Conservation (phyloP, 192 early-diverging fungal species). For the Physocladia obscura region DNA sequence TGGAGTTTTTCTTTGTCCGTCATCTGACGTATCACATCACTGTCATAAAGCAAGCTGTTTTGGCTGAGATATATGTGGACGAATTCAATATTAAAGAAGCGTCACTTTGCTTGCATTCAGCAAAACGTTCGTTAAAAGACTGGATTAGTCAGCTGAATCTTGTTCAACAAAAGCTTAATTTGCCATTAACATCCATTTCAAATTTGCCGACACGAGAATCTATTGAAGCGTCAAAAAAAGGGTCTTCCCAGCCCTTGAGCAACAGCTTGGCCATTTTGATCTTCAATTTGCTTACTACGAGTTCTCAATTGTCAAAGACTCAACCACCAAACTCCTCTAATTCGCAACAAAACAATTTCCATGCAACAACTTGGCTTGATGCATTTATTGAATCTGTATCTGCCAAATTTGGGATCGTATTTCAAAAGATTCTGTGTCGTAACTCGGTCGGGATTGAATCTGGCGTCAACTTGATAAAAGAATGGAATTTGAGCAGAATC, state of each 20-base stretch:
- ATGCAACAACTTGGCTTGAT: not conserved
- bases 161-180: not conserved
- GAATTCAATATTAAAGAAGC: slow-evolving; percentile 15
- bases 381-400: not conserved
- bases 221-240: no score
- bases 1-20: not conserved
- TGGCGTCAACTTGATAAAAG: no score
- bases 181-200: not conserved
- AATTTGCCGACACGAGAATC: no score
- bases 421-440: not conserved
- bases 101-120: not conserved
- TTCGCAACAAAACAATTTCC: no score
- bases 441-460: no score
- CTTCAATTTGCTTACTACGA: no score
- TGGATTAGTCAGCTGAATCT: slow-evolving; percentile 1
- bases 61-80: not conserved
- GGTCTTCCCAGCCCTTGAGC: no score
- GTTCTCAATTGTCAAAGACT: no score
- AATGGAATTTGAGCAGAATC: no score
- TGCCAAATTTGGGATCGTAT: slow-evolving; percentile 4
- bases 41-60: not conserved
- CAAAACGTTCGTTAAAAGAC: not conserved
- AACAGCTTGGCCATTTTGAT: no score
- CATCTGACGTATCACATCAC: not conserved
- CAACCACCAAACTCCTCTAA: no score